These are phyloP conservation scores for Daldinia concentrica DNA, from an alignment of 495 filamentous ascomycete genomes.

Conservation along the genomic window DNA sequence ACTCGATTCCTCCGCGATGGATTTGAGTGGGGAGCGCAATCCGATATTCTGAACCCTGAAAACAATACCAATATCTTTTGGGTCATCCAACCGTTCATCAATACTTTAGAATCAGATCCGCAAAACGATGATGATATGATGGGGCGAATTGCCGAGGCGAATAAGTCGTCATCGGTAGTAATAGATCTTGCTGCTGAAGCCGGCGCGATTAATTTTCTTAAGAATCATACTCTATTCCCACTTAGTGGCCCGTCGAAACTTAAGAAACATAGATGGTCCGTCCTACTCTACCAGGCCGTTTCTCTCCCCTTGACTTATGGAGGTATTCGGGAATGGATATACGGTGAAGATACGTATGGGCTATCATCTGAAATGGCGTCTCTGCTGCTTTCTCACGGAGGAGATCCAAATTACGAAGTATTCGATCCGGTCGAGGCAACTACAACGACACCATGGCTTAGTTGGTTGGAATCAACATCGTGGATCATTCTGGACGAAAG, in stretches of 20 bases:
- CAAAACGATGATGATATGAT: neutral
- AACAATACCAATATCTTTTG: slow-evolving; percentile 1
- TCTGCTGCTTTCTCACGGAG: slow-evolving; percentile 3
- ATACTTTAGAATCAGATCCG: neutral
- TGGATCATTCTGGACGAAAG: neutral
- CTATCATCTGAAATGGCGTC: neutral
- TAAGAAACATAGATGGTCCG: neutral
- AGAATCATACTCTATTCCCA: neutral
- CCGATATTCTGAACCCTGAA: neutral
- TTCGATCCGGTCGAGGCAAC: neutral
- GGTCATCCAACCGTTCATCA: slow-evolving; percentile 1
- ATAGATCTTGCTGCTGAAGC: slow-evolving; percentile 7
- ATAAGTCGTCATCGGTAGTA: neutral
- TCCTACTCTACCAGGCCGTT: neutral
- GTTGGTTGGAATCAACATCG: neutral
- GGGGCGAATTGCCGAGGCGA: neutral
- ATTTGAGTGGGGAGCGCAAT: neutral
- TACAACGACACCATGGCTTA: neutral
- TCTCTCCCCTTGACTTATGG: neutral
- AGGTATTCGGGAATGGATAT: neutral
- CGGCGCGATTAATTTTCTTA: slow-evolving; percentile 4
- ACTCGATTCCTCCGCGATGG: neutral
- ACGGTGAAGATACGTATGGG: neutral
- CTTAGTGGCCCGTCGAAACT: neutral
- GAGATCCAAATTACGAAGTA: neutral